phyloP scores from a whole-genome alignment of 768 basidiomycete species.

The Mrakia frigida region DNA sequence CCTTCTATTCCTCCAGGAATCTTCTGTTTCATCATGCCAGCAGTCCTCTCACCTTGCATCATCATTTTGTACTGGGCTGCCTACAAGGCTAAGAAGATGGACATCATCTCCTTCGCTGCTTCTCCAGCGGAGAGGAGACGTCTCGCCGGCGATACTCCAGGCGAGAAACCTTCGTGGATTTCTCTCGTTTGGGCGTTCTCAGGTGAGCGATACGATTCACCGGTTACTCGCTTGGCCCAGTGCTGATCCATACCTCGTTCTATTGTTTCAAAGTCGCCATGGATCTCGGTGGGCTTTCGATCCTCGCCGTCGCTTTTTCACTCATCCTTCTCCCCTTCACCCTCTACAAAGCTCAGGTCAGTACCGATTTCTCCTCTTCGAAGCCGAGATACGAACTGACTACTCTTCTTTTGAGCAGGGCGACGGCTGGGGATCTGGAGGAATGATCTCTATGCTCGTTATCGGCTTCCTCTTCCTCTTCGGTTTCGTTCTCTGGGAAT shows the following conservation, averaged over 20 bases:
- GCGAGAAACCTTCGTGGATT: neutral
- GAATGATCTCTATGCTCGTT: neutral
- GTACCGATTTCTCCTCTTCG: no score
- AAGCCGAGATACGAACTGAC: no score
- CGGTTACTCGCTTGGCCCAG: no score
- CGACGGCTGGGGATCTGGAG: constrained; percentile 35
- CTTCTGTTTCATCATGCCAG: constrained; percentile 38
- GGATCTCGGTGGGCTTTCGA: constrained; percentile 38
- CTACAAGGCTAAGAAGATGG: neutral
- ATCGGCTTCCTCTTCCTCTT: neutral
- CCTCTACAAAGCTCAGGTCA: constrained; percentile 32
- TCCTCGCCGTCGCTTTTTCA: constrained; percentile 37
- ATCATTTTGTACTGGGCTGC: constrained; percentile 1
- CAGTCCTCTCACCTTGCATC: constrained; percentile 34
- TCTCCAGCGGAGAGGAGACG: neutral
- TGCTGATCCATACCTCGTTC: no score
- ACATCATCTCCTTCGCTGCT: neutral
- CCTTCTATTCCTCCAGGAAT: neutral
- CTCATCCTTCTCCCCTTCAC: constrained; percentile 39
- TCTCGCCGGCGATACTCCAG: neutral
- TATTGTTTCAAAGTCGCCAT: constrained; percentile 25
- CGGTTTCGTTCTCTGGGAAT: neutral
- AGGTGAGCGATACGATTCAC: neutral
- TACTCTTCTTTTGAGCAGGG: no score
- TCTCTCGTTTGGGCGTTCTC: neutral